Percentiles rank a stretch among this genome's conserved stretches.
phyloP scores from a whole-genome alignment of 2,329 filamentous ascomycete species.

The Didymella glomerata region DNA sequence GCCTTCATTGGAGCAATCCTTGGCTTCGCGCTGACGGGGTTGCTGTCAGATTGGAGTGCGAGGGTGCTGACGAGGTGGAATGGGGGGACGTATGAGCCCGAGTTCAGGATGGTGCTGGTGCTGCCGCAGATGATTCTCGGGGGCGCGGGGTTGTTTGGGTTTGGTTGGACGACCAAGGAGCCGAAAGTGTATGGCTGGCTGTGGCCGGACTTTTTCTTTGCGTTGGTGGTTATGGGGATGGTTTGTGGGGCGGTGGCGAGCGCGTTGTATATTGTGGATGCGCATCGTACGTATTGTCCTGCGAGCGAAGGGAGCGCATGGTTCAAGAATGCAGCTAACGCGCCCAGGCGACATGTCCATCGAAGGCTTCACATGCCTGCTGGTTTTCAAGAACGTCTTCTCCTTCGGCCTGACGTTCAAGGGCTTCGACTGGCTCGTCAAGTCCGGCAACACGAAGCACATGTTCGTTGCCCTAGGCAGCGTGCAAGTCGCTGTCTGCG shows the following conservation, averaged over 20 bases:
- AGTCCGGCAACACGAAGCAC: constrained; percentile 65
- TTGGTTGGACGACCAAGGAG: constrained; percentile 75
- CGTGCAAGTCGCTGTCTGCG: constrained; percentile 79
- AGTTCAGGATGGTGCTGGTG: constrained; percentile 85
- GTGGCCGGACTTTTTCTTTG: constrained; percentile 82
- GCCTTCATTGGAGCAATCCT: constrained; percentile 84
- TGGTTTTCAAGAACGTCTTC: constrained; percentile 96
- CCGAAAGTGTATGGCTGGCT: constrained; percentile 72
- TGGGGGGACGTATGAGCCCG: constrained; percentile 85
- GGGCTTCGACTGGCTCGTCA: constrained; percentile 82
- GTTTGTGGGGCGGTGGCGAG: constrained; percentile 88
- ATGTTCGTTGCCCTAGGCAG: constrained; percentile 76
- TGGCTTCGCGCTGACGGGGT: constrained; percentile 78
- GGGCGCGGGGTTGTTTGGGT: constrained; percentile 82
- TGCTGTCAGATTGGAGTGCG: constrained; percentile 76
- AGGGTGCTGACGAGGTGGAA: constrained; percentile 76
- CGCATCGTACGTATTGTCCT: constrained; percentile 68
- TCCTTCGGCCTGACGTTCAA: constrained; percentile 84
- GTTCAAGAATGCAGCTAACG: neutral
- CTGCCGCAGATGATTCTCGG: constrained; percentile 82
- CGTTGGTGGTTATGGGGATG: constrained; percentile 85
- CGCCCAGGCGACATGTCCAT: constrained; percentile 75
- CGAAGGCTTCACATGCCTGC: constrained; percentile 86
- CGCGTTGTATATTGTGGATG: constrained; percentile 90
- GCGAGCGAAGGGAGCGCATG: too few relatives aligned